Conservation (phyloP, 116 monocot genomes). For the Phalaenopsis hybrid region DNA sequence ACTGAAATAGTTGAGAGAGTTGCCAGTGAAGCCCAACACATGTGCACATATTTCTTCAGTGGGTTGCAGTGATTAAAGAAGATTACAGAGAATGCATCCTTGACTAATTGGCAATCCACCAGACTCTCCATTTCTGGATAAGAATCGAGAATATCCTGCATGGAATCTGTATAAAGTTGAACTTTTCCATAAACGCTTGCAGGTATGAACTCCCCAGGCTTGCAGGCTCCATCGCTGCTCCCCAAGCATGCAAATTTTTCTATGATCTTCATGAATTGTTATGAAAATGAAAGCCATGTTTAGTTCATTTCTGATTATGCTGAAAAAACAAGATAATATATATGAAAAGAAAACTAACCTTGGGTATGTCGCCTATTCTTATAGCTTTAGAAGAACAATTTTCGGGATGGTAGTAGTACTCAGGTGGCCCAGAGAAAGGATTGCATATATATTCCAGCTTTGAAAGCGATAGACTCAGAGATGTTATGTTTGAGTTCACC, state of each 20-base stretch:
- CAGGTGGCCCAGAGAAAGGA: conserved; percentile 78
- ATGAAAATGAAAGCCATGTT: background rate
- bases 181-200: conserved; percentile 27
- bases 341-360: conserved; percentile 19
- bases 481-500: conserved; percentile 78
- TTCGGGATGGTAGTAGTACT: conserved; percentile 63
- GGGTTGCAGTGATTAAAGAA: conserved; percentile 56
- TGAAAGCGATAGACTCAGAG: conserved; percentile 8
- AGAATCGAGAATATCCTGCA: conserved; percentile 59
- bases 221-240: conserved; percentile 24
- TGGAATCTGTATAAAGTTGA: conserved; percentile 40
- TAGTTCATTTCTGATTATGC: no score
- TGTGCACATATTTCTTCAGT: conserved; percentile 36
- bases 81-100: conserved; percentile 72
- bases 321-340: background rate
- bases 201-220: conserved; percentile 44
- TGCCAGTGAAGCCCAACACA: conserved; percentile 53
- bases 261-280: conserved; percentile 30
- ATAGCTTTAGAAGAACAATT: conserved; percentile 58
- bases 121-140: conserved; percentile 63
- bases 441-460: conserved; percentile 63
- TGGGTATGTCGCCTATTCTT: conserved; percentile 66
- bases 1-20: conserved; percentile 38
- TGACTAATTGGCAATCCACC: conserved; percentile 54
- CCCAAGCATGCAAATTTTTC: conserved; percentile 43